Percentiles rank a stretch among this genome's conserved stretches.
These are phyloP conservation scores for Amylostereum areolatum DNA, from an alignment of 1,284 basidiomycete species.

Conservation along the genomic window DNA sequence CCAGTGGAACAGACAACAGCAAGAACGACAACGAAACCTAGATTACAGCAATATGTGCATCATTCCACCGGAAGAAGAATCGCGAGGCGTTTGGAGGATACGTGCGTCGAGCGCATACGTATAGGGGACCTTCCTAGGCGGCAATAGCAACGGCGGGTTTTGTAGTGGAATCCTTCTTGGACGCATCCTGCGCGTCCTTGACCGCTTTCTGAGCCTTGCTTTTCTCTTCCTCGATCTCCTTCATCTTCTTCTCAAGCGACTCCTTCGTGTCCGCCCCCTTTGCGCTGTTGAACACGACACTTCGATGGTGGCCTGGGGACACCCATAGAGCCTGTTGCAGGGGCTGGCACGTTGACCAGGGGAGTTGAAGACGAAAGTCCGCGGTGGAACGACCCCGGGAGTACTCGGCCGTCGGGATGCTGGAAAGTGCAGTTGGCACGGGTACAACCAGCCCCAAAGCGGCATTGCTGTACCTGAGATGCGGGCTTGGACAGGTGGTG, in stretches of 20 bases:
- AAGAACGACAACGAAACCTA: too few species aligned
- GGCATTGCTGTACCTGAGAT: slow-evolving; percentile 46
- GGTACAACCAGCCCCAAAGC: slow-evolving; percentile 75
- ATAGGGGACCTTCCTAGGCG: background rate
- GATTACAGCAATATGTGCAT: too few species aligned
- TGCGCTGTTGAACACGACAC: slow-evolving; percentile 55
- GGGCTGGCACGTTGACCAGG: slow-evolving; percentile 50
- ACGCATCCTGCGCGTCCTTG: slow-evolving; percentile 15
- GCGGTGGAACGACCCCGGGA: slow-evolving; percentile 72
- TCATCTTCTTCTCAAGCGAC: slow-evolving; percentile 21
- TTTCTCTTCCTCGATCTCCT: slow-evolving; percentile 29
- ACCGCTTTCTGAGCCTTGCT: slow-evolving; percentile 20
- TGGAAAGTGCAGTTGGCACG: slow-evolving; percentile 70
- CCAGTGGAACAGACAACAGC: too few species aligned
- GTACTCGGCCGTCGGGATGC: slow-evolving; percentile 73
- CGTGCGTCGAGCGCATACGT: too few species aligned
- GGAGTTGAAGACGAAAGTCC: slow-evolving; percentile 57
- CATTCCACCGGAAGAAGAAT: too few species aligned
- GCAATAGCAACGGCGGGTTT: slow-evolving; percentile 5
- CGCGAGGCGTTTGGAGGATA: too few species aligned
- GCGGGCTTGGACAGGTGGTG: slow-evolving; percentile 25
- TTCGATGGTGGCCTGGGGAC: slow-evolving; percentile 58
- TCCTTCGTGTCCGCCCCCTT: slow-evolving; percentile 23
- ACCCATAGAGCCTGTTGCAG: slow-evolving; percentile 60
- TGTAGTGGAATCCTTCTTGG: slow-evolving; percentile 7